Evolutionary conservation across 192 early-diverging fungal species (phyloP).

Genomic region (Umbelopsis isabellina): DNA sequence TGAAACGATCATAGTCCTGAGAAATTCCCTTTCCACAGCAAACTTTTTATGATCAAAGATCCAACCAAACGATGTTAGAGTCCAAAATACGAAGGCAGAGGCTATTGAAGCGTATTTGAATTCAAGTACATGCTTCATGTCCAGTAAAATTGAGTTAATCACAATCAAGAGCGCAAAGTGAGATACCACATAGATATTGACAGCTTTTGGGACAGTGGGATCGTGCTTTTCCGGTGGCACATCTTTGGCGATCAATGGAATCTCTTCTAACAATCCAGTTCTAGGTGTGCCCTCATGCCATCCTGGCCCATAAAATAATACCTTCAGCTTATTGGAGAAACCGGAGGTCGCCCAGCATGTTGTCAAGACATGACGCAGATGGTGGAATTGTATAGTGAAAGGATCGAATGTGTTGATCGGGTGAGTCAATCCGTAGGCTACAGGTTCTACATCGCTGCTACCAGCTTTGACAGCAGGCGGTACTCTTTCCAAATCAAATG

Average conservation of each 20-base stretch:
- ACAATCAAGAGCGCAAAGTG: conserved; percentile 43
- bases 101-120: background rate
- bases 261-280: conserved; percentile 47
- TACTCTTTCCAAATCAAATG: conserved; percentile 51
- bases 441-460: conserved; percentile 45
- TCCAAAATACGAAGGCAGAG: conserved; percentile 11
- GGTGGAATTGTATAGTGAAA: conserved; percentile 54
- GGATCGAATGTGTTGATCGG: conserved; percentile 66
- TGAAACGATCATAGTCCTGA: background rate
- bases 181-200: conserved; percentile 46
- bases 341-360: conserved; percentile 48
- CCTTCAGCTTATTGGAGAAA: conserved; percentile 47
- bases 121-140: background rate
- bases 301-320: conserved; percentile 58
- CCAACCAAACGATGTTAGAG: conserved; percentile 28
- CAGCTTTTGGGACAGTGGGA: conserved; percentile 41
- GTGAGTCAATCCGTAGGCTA: conserved; percentile 59
- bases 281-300: conserved; percentile 54
- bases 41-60: conserved; percentile 26
- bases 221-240: conserved; percentile 50
- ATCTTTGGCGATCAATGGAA: conserved; percentile 47
- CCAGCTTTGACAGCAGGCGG: conserved; percentile 35
- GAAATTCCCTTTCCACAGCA: conserved; percentile 17
- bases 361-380: conserved; percentile 50
- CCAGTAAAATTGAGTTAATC: conserved; percentile 21